phyloP scores from a whole-genome alignment of 1,139 yeast genomes.

The Saccharomycopsis hybrid region DNA sequence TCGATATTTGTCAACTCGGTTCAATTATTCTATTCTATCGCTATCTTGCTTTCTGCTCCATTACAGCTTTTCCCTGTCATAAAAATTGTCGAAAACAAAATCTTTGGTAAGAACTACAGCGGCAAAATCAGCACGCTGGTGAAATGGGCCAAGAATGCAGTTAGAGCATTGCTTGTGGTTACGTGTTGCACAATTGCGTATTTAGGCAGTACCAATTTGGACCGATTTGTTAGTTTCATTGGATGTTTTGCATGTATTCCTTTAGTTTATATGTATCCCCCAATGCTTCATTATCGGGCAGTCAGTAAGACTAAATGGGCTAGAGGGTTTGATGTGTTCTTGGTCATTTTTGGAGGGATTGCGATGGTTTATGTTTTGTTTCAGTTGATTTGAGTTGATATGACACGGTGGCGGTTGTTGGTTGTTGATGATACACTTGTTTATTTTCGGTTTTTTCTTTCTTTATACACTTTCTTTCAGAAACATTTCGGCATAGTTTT shows the following conservation, averaged over 20 bases:
- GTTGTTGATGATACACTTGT: too few species aligned
- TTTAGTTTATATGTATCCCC: slow-evolving; percentile 77
- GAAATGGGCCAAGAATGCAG: slow-evolving; percentile 63
- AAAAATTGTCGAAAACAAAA: slow-evolving; percentile 56
- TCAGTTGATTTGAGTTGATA: slow-evolving; percentile 33
- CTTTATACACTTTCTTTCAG: too few species aligned
- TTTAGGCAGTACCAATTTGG: slow-evolving; percentile 60
- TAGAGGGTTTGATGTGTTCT: slow-evolving; percentile 37
- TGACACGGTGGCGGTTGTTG: too few species aligned
- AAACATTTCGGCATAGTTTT: too few species aligned
- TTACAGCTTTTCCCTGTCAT: slow-evolving; percentile 73
- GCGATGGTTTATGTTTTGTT: slow-evolving; percentile 64
- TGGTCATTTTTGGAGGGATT: slow-evolving; percentile 49
- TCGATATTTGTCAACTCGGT: slow-evolving; percentile 59
- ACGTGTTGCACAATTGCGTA: slow-evolving; percentile 48
- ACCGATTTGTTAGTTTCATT: slow-evolving; percentile 66
- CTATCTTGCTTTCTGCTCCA: slow-evolving; percentile 71
- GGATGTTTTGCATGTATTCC: slow-evolving; percentile 84
- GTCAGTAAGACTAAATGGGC: slow-evolving; percentile 28
- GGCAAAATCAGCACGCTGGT: slow-evolving; percentile 48
- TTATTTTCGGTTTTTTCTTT: too few species aligned
- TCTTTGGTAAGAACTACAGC: slow-evolving; percentile 37
- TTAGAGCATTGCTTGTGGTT: slow-evolving; percentile 47
- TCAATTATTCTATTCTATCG: slow-evolving; percentile 61
- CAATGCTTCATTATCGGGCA: slow-evolving; percentile 51